Evolutionary conservation across 1,139 yeast genomes (phyloP).

Genomic region (Debaryomycetaceae sp.): DNA sequence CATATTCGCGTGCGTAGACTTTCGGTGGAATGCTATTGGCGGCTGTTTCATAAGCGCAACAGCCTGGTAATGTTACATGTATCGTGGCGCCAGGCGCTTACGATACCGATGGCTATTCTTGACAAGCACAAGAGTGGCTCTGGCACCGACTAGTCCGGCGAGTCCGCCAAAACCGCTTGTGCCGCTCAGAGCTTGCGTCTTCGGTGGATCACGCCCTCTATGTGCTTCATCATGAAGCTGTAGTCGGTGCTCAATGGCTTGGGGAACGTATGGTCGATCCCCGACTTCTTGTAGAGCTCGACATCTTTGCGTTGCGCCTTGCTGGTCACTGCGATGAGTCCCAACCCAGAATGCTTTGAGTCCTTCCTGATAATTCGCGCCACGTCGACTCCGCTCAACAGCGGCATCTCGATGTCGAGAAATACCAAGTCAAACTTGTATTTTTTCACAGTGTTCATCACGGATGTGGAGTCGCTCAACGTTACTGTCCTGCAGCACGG

Average conservation of each 20-base stretch:
- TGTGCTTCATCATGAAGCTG: slow-evolving; percentile 1
- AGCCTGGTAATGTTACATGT: background rate
- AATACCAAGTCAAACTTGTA: slow-evolving; percentile 33
- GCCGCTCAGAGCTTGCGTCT: background rate
- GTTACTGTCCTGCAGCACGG: slow-evolving; percentile 30
- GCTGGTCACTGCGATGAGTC: slow-evolving; percentile 45
- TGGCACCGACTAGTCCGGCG: background rate
- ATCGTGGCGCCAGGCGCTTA: too few relatives aligned
- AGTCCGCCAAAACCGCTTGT: background rate
- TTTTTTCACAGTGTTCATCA: slow-evolving; percentile 17
- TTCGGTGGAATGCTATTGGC: too few relatives aligned
- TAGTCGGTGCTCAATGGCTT: slow-evolving; percentile 32
- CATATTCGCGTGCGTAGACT: background rate
- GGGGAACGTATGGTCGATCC: slow-evolving; percentile 41
- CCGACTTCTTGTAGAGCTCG: slow-evolving; percentile 26
- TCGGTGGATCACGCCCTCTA: slow-evolving; percentile 1
- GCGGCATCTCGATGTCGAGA: slow-evolving; percentile 48
- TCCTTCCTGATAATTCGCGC: slow-evolving; percentile 25
- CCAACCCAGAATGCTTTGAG: slow-evolving; percentile 19
- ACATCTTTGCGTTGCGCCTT: slow-evolving; percentile 26
- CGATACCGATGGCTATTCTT: too few relatives aligned
- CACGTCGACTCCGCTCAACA: slow-evolving; percentile 39
- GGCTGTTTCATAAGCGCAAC: background rate
- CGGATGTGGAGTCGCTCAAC: slow-evolving; percentile 30
- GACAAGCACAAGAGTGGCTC: background rate